These are phyloP conservation scores for Fusarium virguliforme DNA, from an alignment of 2,329 filamentous ascomycete genomes.

Conservation along the genomic window DNA sequence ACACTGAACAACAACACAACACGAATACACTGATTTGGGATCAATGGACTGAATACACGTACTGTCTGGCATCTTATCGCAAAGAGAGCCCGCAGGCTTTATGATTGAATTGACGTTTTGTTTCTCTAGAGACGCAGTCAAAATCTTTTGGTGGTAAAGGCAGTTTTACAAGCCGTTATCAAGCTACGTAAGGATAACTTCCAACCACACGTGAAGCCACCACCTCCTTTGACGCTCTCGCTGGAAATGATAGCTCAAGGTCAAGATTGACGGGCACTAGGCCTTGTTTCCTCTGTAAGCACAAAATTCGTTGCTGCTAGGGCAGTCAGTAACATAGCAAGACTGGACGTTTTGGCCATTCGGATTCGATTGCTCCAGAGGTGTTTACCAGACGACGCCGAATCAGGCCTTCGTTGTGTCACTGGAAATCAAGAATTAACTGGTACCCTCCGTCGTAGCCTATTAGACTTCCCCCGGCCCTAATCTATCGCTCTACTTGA, in stretches of 20 bases:
- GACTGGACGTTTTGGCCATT: background rate
- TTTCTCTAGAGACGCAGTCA: background rate
- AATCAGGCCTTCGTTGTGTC: background rate
- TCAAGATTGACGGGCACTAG: background rate
- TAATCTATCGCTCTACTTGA: background rate
- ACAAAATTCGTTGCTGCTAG: background rate
- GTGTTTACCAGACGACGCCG: background rate
- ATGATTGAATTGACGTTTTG: background rate
- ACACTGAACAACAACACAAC: no score
- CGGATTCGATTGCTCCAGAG: background rate
- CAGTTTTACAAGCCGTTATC: background rate
- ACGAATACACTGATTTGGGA: no score
- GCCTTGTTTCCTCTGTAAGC: background rate
- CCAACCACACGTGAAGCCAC: background rate
- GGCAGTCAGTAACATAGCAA: background rate
- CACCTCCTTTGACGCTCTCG: background rate
- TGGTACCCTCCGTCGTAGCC: background rate
- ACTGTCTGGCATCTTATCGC: no score
- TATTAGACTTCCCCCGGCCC: background rate
- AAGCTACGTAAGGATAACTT: background rate
- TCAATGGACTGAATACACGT: no score
- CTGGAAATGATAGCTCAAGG: background rate
- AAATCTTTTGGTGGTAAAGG: background rate
- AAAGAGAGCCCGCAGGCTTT: background rate
- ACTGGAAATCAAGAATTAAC: background rate